Percentiles rank a stretch among this genome's conserved stretches.
Evolutionary conservation across 2,329 filamentous ascomycete genomes (phyloP).

Genomic region (Verticillium nubilum): DNA sequence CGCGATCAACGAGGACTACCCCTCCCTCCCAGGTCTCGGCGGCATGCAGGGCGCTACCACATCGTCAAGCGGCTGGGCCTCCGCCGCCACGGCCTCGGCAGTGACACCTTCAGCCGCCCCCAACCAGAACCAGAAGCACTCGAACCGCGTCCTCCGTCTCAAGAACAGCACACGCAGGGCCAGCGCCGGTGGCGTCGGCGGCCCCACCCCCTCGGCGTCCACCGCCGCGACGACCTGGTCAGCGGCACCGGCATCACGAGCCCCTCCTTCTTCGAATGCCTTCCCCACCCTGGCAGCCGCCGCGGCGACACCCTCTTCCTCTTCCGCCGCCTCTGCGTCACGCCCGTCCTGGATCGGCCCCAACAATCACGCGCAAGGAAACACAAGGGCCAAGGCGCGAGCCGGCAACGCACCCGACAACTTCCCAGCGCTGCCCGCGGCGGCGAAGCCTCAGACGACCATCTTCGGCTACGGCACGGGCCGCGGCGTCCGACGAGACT

Average conservation of each 20-base stretch:
- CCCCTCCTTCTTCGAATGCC: constrained; percentile 24
- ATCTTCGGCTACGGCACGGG: constrained; percentile 57
- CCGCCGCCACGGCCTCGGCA: constrained; percentile 54
- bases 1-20: constrained; percentile 93
- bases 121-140: constrained; percentile 37
- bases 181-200: constrained; percentile 21
- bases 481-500: constrained; percentile 47
- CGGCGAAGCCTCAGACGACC: constrained; percentile 61
- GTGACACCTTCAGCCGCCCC: constrained; percentile 34
- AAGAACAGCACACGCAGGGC: constrained; percentile 51
- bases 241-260: constrained; percentile 10
- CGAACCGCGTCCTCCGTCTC: constrained; percentile 50
- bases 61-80: constrained; percentile 53
- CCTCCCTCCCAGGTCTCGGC: constrained; percentile 71
- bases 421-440: constrained; percentile 78
- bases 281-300: constrained; percentile 38
- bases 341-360: constrained; percentile 24
- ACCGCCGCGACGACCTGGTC: constrained; percentile 16
- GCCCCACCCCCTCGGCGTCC: constrained; percentile 16
- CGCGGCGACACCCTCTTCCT: constrained; percentile 2
- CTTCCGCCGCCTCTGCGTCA: constrained; percentile 16
- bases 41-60: constrained; percentile 60
- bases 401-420: constrained; percentile 41
- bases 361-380: constrained; percentile 7
- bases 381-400: constrained; percentile 1